Base-by-base conservation (phyloP, 2,329 filamentous ascomycete species). In the Emergomyces orientalis region DNA sequence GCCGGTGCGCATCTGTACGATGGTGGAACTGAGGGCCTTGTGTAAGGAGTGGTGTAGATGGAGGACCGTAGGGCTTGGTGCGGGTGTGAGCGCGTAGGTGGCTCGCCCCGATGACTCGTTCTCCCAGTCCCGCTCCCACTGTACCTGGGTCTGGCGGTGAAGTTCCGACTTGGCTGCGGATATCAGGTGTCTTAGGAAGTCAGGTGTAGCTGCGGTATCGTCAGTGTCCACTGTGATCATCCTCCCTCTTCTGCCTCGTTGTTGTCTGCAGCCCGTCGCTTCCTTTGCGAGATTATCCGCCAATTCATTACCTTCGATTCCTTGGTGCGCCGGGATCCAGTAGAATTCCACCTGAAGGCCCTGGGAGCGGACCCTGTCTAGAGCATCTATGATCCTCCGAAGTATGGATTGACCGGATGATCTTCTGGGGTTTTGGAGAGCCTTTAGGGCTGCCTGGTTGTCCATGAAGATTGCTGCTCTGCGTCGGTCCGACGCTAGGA, bases 251-350 rank as follows among this genome's bases (percentile, higher is more conserved):
- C 45, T 49, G n/a, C 45, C 45, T 49, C 45, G 19, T n/a, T 49
- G 45, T 51, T 52, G 49, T 19, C 49, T 52, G 22, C 49, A 52
- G 25, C 55, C 60, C 19, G 63, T 62, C 9, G 63, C 61, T 59
- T 62, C 30, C 30, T 63, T 65, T 39, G 61, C 64, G 43, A 57
- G 39, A 39, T 62, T 49, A 49, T 66, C 63, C 39, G 65, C 64
- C 55, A 41, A 51, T 60, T 66, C 64, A 51, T 66, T 66, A 14
- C 64, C 65, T 37, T 34, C 59, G 32, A 61, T 52, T 25, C 64
- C 64, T 19, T 62, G 37, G 51, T 66, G 62, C 25, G 62, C 65
- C n/a, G 60, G 64, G 59, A 63, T 61, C 64, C 65, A 67, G 3
- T 49, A 59, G 25, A 66, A 63, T 25, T 60, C 41, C 22, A 65